These are phyloP conservation scores for Pseudoscleropodium purum DNA, from an alignment of 225 moss, liverwort and hornwort species.

Conservation along the genomic window DNA sequence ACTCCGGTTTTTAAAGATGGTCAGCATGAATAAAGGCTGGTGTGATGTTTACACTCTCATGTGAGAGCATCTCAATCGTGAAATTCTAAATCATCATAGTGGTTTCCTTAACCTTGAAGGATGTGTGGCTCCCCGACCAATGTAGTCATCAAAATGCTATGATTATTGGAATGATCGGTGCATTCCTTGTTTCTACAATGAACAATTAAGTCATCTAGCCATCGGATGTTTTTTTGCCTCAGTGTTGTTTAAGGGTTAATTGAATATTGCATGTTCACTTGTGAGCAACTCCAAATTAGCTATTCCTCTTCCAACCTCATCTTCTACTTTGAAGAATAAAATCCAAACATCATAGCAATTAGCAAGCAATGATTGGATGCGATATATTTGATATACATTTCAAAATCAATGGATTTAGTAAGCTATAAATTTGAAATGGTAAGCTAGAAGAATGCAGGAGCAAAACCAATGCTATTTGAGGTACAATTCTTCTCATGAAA, in stretches of 20 bases:
- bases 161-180: too few relatives aligned
- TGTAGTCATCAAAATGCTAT: too few relatives aligned
- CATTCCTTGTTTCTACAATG: too few relatives aligned
- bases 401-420: neutral
- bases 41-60: neutral
- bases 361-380: neutral
- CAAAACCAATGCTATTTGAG: too few relatives aligned
- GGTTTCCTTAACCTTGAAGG: too few relatives aligned
- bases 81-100: neutral
- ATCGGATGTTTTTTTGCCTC: too few relatives aligned
- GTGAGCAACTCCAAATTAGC: neutral
- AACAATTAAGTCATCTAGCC: too few relatives aligned
- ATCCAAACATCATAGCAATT: neutral
- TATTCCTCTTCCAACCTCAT: rapidly evolving
- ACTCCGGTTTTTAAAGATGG: too few relatives aligned
- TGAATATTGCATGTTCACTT: neutral
- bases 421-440: neutral
- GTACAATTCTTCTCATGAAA: neutral
- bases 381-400: neutral
- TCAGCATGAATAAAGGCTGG: too few relatives aligned
- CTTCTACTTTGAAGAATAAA: rapidly evolving
- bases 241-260: neutral
- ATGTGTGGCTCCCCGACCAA: too few relatives aligned
- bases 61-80: neutral
- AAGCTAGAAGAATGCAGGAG: rapidly evolving